phyloP scores from a whole-genome alignment of 805 yeast species.

The Saturnispora serradocipensis region DNA sequence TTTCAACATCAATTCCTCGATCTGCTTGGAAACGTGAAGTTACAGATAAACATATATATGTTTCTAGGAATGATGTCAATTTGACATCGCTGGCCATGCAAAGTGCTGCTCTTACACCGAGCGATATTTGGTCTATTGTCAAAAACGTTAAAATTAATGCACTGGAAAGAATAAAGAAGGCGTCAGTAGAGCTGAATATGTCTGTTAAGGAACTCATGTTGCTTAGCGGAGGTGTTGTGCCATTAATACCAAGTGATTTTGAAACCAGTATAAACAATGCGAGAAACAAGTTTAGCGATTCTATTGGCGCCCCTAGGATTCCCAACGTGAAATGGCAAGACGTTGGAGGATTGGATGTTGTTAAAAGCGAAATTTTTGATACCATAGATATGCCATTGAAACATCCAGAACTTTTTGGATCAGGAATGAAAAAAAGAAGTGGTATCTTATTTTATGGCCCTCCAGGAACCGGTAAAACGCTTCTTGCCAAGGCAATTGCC shows the following conservation, averaged over 20 bases:
- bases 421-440: slow-evolving; percentile 86
- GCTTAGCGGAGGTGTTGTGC: slow-evolving; percentile 48
- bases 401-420: slow-evolving; percentile 80
- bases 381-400: slow-evolving; percentile 94
- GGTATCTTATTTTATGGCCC: slow-evolving; percentile 96
- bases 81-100: slow-evolving; percentile 58
- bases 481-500: slow-evolving; percentile 94
- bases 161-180: slow-evolving; percentile 35
- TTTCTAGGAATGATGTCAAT: slow-evolving; percentile 42
- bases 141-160: slow-evolving; percentile 54
- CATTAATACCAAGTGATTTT: slow-evolving; percentile 51
- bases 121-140: slow-evolving; percentile 67
- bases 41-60: slow-evolving; percentile 16
- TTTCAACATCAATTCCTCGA: not conserved
- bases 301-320: slow-evolving; percentile 94
- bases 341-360: slow-evolving; percentile 88
- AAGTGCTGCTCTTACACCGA: slow-evolving; percentile 87
- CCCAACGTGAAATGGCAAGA: slow-evolving; percentile 97
- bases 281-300: slow-evolving; percentile 79
- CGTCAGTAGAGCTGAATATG: slow-evolving; percentile 20
- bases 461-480: slow-evolving; percentile 96
- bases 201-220: slow-evolving; percentile 29
- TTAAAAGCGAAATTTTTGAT: slow-evolving; percentile 87
- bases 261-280: slow-evolving; percentile 70
- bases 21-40: not conserved